Evolutionary conservation across 345 rosid genomes (phyloP).

Genomic region (Durio zibethinus): DNA sequence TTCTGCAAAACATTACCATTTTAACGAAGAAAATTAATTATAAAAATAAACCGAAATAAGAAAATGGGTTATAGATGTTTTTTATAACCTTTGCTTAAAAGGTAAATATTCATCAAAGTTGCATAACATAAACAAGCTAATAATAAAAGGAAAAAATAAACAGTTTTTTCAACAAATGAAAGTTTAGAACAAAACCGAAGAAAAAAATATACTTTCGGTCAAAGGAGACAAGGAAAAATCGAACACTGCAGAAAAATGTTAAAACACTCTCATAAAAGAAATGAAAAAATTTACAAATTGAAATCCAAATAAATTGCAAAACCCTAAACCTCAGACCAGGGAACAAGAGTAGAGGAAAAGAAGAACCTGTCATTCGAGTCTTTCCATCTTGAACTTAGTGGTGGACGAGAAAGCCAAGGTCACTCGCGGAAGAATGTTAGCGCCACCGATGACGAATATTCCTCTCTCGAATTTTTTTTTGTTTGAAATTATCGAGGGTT

Average conservation of each 20-base stretch:
- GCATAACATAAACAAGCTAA: not conserved
- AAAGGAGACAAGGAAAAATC: not conserved
- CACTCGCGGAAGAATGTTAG: not conserved
- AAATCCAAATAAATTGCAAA: slow-evolving; percentile 6
- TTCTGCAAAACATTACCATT: not conserved
- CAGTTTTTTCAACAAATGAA: not conserved
- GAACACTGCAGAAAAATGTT: not conserved
- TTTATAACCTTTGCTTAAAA: too few relatives aligned
- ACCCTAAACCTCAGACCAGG: slow-evolving; percentile 14
- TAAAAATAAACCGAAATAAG: too few relatives aligned
- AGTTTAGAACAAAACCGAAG: not conserved
- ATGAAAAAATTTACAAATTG: not conserved
- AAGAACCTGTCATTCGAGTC: slow-evolving; percentile 4
- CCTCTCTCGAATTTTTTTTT: not conserved
- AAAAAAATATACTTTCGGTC: not conserved
- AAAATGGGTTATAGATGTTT: too few relatives aligned
- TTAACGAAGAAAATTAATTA: too few relatives aligned
- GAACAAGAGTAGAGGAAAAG: not conserved
- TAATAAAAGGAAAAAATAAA: not conserved
- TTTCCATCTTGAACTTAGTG: not conserved
- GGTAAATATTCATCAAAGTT: not conserved
- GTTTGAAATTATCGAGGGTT: not conserved
- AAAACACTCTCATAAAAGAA: not conserved
- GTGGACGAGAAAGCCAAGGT: not conserved
- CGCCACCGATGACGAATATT: not conserved